Percentiles rank a stretch among this genome's conserved stretches.
These are phyloP conservation scores for Fusarium kyushuense DNA, from an alignment of 2,329 filamentous ascomycete genomes.

Conservation along the genomic window DNA sequence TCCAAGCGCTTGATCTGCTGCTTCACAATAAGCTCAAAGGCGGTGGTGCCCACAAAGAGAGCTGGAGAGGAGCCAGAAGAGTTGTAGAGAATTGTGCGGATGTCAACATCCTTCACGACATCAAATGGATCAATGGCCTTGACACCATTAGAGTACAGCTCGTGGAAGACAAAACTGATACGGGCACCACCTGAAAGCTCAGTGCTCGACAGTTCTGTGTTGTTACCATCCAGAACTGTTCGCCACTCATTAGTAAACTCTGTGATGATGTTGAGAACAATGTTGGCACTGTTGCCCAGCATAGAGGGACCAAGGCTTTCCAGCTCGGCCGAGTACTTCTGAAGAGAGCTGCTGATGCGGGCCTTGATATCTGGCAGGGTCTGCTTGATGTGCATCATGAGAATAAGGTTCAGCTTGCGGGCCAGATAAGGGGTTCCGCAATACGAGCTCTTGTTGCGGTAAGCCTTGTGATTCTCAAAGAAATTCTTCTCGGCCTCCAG, in stretches of 20 bases:
- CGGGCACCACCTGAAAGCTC: constrained; percentile 96
- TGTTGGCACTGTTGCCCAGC: constrained; percentile 95
- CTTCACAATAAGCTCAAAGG: constrained; percentile 99
- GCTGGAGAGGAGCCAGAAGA: constrained; percentile 98
- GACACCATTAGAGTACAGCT: constrained; percentile 96
- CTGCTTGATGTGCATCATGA: constrained; percentile 99
- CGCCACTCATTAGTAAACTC: constrained; percentile 99
- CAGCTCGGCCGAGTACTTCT: constrained; percentile 90
- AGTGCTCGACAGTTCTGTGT: constrained; percentile 91
- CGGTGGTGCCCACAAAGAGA: constrained; percentile 95
- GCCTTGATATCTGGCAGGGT: constrained; percentile 98
- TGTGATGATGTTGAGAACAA: constrained; percentile 97
- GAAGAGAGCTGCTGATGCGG: constrained; percentile 90
- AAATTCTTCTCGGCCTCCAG: constrained; percentile 96
- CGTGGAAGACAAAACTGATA: constrained; percentile 99
- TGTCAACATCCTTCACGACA: constrained; percentile 96
- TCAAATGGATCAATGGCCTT: constrained; percentile 99
- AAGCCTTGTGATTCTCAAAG: constrained; percentile 98
- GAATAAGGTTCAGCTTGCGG: constrained; percentile 95
- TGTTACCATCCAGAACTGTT: constrained; percentile 95
- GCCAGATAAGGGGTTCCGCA: constrained; percentile 98
- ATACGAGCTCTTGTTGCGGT: constrained; percentile 98
- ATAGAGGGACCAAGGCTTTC: constrained; percentile 89
- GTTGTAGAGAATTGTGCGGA: constrained; percentile 97
- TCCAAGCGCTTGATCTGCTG: constrained; percentile 97